phyloP scores from a whole-genome alignment of 1,139 yeast genomes.

The Hansenula sp. region DNA sequence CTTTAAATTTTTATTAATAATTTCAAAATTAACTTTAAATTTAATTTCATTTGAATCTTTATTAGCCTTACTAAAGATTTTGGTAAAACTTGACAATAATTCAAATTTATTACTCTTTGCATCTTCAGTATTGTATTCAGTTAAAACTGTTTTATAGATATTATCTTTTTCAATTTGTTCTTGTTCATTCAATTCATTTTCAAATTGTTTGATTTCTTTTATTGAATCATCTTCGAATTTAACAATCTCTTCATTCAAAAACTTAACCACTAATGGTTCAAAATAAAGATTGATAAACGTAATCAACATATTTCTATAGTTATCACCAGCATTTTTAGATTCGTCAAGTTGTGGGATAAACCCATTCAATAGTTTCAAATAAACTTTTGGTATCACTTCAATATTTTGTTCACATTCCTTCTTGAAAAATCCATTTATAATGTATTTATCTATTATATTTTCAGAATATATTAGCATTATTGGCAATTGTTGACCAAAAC shows the following conservation, averaged over 20 bases:
- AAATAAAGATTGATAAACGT: constrained; percentile 30
- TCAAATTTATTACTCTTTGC: constrained; percentile 31
- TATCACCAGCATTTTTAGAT: constrained; percentile 29
- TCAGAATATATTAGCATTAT: constrained; percentile 32
- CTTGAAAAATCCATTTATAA: constrained; percentile 42
- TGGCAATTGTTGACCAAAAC: constrained; percentile 31
- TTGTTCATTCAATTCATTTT: constrained; percentile 14
- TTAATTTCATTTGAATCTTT: constrained; percentile 40
- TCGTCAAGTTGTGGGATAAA: constrained; percentile 24
- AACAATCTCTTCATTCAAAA: constrained; percentile 35
- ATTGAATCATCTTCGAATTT: constrained; percentile 28
- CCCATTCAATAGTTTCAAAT: constrained; percentile 19
- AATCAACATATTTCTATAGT: constrained; percentile 23
- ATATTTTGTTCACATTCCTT: constrained; percentile 51
- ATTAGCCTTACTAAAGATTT: constrained; percentile 47
- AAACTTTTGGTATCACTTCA: constrained; percentile 28
- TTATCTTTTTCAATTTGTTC: constrained; percentile 28
- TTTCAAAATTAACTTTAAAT: constrained; percentile 52
- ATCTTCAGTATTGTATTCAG: constrained; percentile 23
- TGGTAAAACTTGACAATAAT: constrained; percentile 54
- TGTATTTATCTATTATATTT: constrained; percentile 32
- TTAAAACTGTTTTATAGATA: constrained; percentile 35
- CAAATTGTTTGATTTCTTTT: constrained; percentile 19
- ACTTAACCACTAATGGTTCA: constrained; percentile 34
- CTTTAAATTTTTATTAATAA: constrained; percentile 37